These are phyloP conservation scores for Tulasnella sp. DNA, from an alignment of 768 basidiomycete species.

Conservation along the genomic window DNA sequence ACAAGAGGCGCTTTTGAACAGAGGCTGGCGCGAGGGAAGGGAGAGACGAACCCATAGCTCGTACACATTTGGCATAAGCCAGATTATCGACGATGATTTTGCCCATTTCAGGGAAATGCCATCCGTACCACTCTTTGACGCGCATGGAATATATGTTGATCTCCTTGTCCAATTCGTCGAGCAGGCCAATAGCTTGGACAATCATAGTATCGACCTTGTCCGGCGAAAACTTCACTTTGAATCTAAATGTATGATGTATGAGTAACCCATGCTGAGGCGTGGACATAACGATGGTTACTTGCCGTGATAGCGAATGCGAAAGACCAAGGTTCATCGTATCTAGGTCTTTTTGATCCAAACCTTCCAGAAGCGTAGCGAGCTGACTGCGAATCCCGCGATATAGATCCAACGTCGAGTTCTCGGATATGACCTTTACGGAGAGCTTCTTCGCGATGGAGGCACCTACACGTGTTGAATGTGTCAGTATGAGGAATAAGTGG, in stretches of 20 bases:
- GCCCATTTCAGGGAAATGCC: slow-evolving; percentile 99
- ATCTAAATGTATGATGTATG: slow-evolving; percentile 37
- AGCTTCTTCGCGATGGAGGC: slow-evolving; percentile 88
- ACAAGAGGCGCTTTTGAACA: neutral
- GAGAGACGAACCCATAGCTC: slow-evolving; percentile 62
- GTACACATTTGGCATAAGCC: slow-evolving; percentile 91
- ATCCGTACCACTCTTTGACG: slow-evolving; percentile 99
- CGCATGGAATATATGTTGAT: slow-evolving; percentile 99
- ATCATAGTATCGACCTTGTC: slow-evolving; percentile 99
- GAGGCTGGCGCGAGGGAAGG: too few relatives aligned
- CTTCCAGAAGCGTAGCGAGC: slow-evolving; percentile 73
- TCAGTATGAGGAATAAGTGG: neutral
- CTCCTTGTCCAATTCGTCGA: slow-evolving; percentile 99
- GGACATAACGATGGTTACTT: slow-evolving; percentile 20
- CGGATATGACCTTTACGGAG: slow-evolving; percentile 68
- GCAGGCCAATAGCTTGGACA: slow-evolving; percentile 91
- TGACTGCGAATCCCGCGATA: slow-evolving; percentile 94
- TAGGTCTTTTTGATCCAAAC: slow-evolving; percentile 84
- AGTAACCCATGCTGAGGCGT: neutral
- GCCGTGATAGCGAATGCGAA: slow-evolving; percentile 93
- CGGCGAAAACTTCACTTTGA: slow-evolving; percentile 98
- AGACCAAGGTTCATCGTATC: slow-evolving; percentile 97
- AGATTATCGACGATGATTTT: slow-evolving; percentile 97
- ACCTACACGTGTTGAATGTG: slow-evolving; percentile 35
- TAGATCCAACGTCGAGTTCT: slow-evolving; percentile 53